Evolutionary conservation across 1,284 basidiomycete genomes (phyloP), one percentile per base, ranked within the genome.

Genomic region (Tilletia caries): DNA sequence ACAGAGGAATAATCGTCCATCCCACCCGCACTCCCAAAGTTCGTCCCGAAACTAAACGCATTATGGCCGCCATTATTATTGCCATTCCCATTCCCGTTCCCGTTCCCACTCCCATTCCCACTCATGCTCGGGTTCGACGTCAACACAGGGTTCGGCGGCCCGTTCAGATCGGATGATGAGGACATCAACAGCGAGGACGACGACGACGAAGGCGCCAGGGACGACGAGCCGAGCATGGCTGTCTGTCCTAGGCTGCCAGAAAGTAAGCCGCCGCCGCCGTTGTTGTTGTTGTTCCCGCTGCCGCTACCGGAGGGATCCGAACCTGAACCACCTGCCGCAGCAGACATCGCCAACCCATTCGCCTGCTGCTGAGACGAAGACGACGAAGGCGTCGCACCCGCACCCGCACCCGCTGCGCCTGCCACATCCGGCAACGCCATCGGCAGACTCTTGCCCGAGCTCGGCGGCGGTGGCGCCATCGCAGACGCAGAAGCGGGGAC

Each of bases 371-470:
- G 37, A 15, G 48, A 25, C 48, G 48, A 50, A 50, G 48, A 50
- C 48, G 48, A 50, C 10, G 48, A n/a, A 1, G 48, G 13, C 18
- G 48, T 25, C 20, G 48, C 10, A 20, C 12, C 12, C 12, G 37
- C 10, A 41, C 10, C 37, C 8, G 37, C n/a, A n/a, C 18, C 5
- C 5, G 46, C 46, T 50, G 46, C 20, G 46, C 20, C 46, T 50
- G 23, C 27, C 13, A 62, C 58, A 29, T 62, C 58, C 6, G 58
- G 58, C 12, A 62, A 23, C 2, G 58, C 58, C 58, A 62, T 62
- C 27, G 58, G 58, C 58, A 33, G 58, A 18, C 29, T 33, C 29
- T 62, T 62, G 29, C 32, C 58, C 18, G 58, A 62, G 20, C 15
- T 62, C 18, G 58, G 58, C 29, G 58, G 58, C 3, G 58, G 58